A percentile compares a stretch with the other conserved stretches of the same genome.
These are phyloP conservation scores for Acorus gramineus DNA, from an alignment of 106 monocot genomes.

Conservation along the genomic window DNA sequence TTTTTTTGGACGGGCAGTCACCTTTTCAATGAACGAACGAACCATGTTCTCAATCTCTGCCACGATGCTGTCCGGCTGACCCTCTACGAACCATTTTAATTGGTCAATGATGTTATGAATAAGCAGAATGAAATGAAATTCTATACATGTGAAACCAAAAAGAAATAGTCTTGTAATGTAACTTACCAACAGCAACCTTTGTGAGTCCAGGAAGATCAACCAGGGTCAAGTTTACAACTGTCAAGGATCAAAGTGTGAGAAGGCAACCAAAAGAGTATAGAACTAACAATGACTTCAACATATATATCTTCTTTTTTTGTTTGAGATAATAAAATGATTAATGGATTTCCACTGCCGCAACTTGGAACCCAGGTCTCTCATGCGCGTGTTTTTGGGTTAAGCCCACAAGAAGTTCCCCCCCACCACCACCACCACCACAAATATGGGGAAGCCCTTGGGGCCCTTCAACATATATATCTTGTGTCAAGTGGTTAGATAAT, in stretches of 20 bases:
- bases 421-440: too few relatives aligned
- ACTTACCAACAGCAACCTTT: slow-evolving; percentile 96
- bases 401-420: too few relatives aligned
- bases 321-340: too few relatives aligned
- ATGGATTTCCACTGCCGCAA: too few relatives aligned
- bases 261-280: slow-evolving; percentile 1
- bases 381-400: too few relatives aligned
- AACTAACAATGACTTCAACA: not conserved
- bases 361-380: too few relatives aligned
- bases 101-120: not conserved
- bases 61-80: slow-evolving; percentile 69
- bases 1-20: not conserved
- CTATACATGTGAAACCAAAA: not conserved
- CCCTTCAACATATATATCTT: too few relatives aligned
- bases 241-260: slow-evolving; percentile 11
- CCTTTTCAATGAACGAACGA: slow-evolving; percentile 80
- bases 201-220: slow-evolving; percentile 97
- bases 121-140: not conserved
- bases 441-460: too few relatives aligned
- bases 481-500: too few relatives aligned
- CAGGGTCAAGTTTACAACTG: slow-evolving; percentile 95
- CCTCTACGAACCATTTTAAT: slow-evolving; percentile 31
- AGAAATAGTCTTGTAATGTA: not conserved
- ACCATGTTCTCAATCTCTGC: slow-evolving; percentile 89
- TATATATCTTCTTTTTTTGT: too few relatives aligned